Base-by-base conservation (phyloP, 352 stramenopile species). In the Globisporangium nodosum region DNA sequence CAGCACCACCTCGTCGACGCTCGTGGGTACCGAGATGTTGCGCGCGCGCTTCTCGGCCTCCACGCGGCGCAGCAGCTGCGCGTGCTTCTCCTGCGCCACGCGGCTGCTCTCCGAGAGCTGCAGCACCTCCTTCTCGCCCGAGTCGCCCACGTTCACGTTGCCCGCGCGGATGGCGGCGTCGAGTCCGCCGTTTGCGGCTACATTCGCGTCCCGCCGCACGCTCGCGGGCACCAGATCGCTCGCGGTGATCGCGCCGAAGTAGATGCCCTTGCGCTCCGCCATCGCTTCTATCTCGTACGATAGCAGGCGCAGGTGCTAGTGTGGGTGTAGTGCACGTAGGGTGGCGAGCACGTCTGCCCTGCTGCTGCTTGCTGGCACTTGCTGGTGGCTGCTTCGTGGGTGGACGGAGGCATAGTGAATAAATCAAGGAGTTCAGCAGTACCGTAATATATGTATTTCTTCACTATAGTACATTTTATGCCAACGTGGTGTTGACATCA, bases 11-110 rank as follows among this genome's bases (percentile, higher is more conserved):
- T 98, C 87, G 15, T 94, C 75, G 1, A 91, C 80, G 39, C 88
- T 87, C 4, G 96, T 99, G 24, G 96, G 96, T 18, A 99, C 96
- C 43, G 88, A 79, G 27, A 98, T 92, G 42, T 80, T 84, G 31
- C 92, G 73, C 18, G 92, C 90, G 6, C 87, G 83, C 63, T 95
- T 94, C 68, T 98, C 89, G 3, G 91, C 85, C 65, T 98, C 94
- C 27, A 98, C 81, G 35, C 85, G 79, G 20, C 80, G 78, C 58
- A 97, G 71, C 45, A 92, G 62, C 69, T 92, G 78, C 52, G 87
- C 88, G 63, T 96, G 88, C 63, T 96, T 93, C 59, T 94, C 85
- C 70, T 96, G 88, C 31, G 85, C 87, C 13, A 64, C 69, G 40
- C 78, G 74, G 61, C 86, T 96, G 63, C 73, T 96, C 62, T 92